These are phyloP conservation scores for Pleurotus djamor DNA, from an alignment of 768 basidiomycete species.

Conservation along the genomic window DNA sequence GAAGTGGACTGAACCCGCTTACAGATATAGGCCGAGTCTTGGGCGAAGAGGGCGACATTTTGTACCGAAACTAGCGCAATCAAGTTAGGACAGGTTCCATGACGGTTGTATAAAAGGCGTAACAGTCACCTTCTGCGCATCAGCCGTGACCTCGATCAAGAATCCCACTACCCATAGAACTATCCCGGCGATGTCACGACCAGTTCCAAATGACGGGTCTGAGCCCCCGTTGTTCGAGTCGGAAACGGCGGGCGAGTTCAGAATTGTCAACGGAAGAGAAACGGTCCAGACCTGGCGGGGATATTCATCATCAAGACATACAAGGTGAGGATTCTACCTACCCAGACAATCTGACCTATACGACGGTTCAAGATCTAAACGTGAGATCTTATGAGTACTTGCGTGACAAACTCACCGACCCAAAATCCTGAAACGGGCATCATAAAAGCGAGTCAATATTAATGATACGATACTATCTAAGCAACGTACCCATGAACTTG, in stretches of 20 bases:
- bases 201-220: slow-evolving; percentile 59
- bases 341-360: slow-evolving; percentile 60
- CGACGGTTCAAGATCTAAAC: slow-evolving; percentile 7
- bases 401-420: slow-evolving; percentile 34
- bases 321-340: slow-evolving; percentile 18
- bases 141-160: slow-evolving; percentile 51
- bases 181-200: slow-evolving; percentile 61
- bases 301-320: neutral
- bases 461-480: neutral
- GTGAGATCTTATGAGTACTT: neutral
- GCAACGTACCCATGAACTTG: slow-evolving; percentile 51
- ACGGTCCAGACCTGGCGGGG: slow-evolving; percentile 51
- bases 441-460: neutral
- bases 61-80: slow-evolving; percentile 62
- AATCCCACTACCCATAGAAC: slow-evolving; percentile 61
- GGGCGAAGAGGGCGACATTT: slow-evolving; percentile 41
- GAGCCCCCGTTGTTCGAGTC: slow-evolving; percentile 38
- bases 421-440: slow-evolving; percentile 48
- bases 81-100: no score
- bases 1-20: slow-evolving; percentile 7
- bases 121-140: slow-evolving; percentile 50
- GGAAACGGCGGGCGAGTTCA: slow-evolving; percentile 68
- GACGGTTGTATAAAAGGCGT: no score
- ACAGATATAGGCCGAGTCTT: slow-evolving; percentile 50
- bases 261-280: slow-evolving; percentile 59